Conservation (phyloP, 2,329 filamentous ascomycete genomes). For the Cercospora berteroae region DNA sequence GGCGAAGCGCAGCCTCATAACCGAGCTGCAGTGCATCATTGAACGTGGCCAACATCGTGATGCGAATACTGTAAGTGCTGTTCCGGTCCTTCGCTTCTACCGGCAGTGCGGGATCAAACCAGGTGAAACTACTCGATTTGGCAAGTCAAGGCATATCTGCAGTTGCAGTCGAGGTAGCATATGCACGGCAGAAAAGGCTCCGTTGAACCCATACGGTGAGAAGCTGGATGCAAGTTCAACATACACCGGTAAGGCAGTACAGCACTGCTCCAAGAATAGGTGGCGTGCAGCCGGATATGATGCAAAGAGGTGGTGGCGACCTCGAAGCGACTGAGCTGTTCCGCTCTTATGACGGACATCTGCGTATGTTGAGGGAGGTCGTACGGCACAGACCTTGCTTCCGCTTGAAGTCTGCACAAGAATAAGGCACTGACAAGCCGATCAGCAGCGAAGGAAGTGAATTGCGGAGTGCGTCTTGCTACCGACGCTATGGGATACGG, state of each 20-base stretch:
- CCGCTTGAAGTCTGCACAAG: neutral
- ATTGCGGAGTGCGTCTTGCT: slow-evolving; percentile 11
- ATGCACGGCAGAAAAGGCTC: neutral
- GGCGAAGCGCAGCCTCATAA: neutral
- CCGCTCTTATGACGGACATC: neutral
- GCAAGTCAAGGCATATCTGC: neutral
- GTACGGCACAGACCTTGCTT: slow-evolving; percentile 2
- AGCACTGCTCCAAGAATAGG: neutral
- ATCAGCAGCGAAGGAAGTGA: slow-evolving; percentile 5
- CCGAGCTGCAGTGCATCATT: neutral
- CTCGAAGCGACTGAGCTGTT: neutral
- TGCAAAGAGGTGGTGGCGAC: neutral
- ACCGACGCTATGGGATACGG: neutral
- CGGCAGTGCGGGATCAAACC: neutral
- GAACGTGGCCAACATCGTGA: neutral
- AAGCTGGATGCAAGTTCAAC: neutral
- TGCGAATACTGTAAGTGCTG: neutral
- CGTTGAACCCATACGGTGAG: neutral
- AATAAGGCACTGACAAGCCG: neutral
- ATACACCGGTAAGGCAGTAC: neutral
- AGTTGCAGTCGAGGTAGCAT: neutral
- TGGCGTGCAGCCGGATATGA: neutral
- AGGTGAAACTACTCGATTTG: neutral
- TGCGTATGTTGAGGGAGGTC: neutral
- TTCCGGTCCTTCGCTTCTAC: neutral